These are phyloP conservation scores for Glaciozyma antarctica DNA, from an alignment of 768 basidiomycete genomes.

Conservation along the genomic window DNA sequence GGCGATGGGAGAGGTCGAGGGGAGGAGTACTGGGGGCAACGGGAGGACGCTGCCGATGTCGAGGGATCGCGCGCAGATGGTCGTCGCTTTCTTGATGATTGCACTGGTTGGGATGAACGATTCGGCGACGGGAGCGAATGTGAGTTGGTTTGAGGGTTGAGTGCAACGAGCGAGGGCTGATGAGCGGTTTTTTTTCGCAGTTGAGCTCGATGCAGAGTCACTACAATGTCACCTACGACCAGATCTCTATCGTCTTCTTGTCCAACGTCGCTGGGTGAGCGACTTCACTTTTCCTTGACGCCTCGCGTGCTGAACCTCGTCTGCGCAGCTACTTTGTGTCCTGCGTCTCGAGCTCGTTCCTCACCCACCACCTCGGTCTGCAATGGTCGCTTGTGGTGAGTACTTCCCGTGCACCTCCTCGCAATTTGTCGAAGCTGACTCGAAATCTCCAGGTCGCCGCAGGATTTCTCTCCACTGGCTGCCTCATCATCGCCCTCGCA, in stretches of 20 bases:
- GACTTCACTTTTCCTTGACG: no score
- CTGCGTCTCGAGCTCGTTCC: conserved; percentile 15
- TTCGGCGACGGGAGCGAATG: conserved; percentile 23
- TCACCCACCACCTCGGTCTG: conserved; percentile 32
- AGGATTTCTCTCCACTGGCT: conserved; percentile 1
- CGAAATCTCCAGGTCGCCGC: background rate
- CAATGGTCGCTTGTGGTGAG: conserved; percentile 13
- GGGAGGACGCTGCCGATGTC: background rate
- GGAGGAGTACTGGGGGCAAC: background rate
- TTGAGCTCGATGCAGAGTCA: conserved; percentile 22
- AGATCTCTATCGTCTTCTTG: conserved; percentile 31
- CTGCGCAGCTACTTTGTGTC: conserved; percentile 22
- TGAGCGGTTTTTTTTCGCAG: background rate
- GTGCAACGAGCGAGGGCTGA: background rate
- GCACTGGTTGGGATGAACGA: conserved; percentile 18
- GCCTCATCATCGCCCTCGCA: conserved; percentile 13
- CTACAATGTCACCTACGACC: conserved; percentile 25
- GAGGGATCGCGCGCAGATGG: conserved; percentile 10
- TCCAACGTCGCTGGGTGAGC: conserved; percentile 14
- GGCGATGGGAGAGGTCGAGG: background rate
- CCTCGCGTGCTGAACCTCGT: background rate
- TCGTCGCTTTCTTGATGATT: conserved; percentile 17
- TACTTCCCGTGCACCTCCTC: background rate
- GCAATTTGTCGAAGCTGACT: background rate
- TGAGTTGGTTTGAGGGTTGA: background rate